A percentile compares a stretch with the other conserved stretches of the same genome.
These are phyloP conservation scores for Spathaspora passalidarum DNA, from an alignment of 805 yeast species.

Conservation along the genomic window DNA sequence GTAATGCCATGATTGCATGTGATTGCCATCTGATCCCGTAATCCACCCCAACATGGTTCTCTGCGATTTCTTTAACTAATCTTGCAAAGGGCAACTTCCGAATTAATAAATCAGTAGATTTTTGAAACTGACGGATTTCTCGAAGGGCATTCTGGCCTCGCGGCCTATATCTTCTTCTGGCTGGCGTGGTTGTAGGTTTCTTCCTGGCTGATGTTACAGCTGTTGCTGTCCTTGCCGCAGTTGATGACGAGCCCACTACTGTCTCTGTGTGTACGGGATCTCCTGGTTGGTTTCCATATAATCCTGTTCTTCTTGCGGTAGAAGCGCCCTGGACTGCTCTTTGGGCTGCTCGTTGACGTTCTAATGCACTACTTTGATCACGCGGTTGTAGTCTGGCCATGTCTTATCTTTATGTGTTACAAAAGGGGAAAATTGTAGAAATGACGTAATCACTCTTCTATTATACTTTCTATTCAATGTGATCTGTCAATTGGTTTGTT, in stretches of 20 bases:
- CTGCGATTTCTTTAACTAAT: constrained; percentile 93
- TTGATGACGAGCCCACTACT: background rate
- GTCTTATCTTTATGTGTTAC: background rate
- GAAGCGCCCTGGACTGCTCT: background rate
- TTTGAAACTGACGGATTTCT: constrained; percentile 97
- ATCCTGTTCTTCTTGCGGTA: constrained; percentile 26
- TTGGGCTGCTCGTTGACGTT: constrained; percentile 10
- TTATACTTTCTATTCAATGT: too few species aligned
- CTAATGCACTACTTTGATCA: constrained; percentile 7
- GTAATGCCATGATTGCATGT: constrained; percentile 95
- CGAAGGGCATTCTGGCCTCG: constrained; percentile 95
- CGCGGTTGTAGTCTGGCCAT: constrained; percentile 7
- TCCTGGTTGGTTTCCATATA: constrained; percentile 51
- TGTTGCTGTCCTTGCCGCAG: background rate
- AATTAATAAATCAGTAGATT: constrained; percentile 90
- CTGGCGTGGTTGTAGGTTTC: constrained; percentile 16
- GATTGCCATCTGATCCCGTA: constrained; percentile 93
- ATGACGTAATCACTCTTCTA: too few species aligned
- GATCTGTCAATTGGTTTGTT: too few species aligned
- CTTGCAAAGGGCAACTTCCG: constrained; percentile 97
- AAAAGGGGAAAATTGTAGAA: too few species aligned
- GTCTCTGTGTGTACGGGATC: constrained; percentile 36
- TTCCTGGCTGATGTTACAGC: constrained; percentile 2
- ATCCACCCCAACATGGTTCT: constrained; percentile 74
- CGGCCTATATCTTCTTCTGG: constrained; percentile 78